Conservation (phyloP, 1,139 yeast species). For the Kodamaea arcana region DNA sequence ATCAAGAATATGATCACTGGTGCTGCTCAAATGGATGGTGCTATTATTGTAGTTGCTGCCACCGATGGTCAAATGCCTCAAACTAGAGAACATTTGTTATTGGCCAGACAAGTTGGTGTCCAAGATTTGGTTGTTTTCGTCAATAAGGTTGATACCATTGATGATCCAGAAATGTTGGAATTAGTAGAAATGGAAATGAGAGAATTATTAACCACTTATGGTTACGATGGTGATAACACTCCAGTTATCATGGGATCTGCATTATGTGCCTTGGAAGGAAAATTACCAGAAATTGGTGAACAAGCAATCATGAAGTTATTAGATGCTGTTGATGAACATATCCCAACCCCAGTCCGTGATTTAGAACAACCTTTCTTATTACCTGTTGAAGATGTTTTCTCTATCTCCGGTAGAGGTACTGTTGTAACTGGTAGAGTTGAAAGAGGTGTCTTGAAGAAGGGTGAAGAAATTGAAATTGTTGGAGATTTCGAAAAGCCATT, state of each 20-base stretch:
- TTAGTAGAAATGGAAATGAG: slow-evolving; percentile 99
- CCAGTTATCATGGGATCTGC: slow-evolving; percentile 99
- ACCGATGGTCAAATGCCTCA: slow-evolving; percentile 99
- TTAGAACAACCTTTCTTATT: slow-evolving; percentile 93
- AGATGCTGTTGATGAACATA: slow-evolving; percentile 89
- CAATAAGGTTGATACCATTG: slow-evolving; percentile 95
- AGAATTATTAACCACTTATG: slow-evolving; percentile 84
- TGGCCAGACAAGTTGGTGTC: slow-evolving; percentile 99
- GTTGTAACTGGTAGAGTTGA: slow-evolving; percentile 99
- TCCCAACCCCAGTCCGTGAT: slow-evolving; percentile 96
- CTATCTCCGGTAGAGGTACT: slow-evolving; percentile 99
- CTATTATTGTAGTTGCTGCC: slow-evolving; percentile 98
- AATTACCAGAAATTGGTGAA: slow-evolving; percentile 87
- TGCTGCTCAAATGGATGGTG: slow-evolving; percentile 99
- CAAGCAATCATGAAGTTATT: slow-evolving; percentile 79
- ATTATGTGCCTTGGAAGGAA: slow-evolving; percentile 87
- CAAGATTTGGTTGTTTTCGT: slow-evolving; percentile 96
- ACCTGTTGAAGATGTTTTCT: slow-evolving; percentile 97
- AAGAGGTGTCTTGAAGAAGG: slow-evolving; percentile 95
- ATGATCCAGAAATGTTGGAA: slow-evolving; percentile 99
- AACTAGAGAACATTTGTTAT: slow-evolving; percentile 95
- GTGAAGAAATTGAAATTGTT: slow-evolving; percentile 96
- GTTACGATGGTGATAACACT: slow-evolving; percentile 96
- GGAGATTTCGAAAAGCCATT: slow-evolving; percentile 84
- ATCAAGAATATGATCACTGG: slow-evolving; percentile 99